A percentile compares a stretch with the other conserved stretches of the same genome.
Conservation (phyloP, 768 basidiomycete species). For the Ramaria sp. region DNA sequence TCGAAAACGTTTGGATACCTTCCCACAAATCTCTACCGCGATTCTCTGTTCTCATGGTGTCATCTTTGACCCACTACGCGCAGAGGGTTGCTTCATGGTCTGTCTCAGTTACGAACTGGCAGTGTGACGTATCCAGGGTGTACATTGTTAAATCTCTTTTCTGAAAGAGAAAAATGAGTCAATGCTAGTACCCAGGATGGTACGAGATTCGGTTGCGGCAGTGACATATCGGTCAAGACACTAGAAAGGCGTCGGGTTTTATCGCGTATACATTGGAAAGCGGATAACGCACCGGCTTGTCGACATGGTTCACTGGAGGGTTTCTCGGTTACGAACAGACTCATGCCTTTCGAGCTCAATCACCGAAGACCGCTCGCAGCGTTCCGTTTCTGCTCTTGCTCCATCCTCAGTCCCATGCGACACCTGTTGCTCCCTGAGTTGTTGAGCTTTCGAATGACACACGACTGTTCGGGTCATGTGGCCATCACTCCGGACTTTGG, state of each 20-base stretch:
- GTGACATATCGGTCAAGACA: not conserved
- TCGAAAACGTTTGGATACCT: not conserved
- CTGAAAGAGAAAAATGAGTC: not conserved
- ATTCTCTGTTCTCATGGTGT: not conserved
- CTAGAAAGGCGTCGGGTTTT: conserved; percentile 7
- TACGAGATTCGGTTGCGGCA: not conserved
- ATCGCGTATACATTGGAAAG: not conserved
- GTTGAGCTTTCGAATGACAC: not conserved
- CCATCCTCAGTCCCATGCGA: not conserved
- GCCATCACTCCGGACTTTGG: not conserved
- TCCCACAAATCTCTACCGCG: not conserved
- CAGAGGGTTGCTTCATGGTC: not conserved
- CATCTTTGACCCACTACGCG: not conserved
- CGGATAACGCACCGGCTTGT: not conserved
- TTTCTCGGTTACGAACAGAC: not conserved
- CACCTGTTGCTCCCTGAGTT: not conserved
- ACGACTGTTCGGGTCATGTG: not conserved
- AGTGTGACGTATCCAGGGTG: not conserved
- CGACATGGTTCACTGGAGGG: not conserved
- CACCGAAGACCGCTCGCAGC: not conserved
- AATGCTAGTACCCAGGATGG: not conserved
- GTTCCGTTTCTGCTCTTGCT: not conserved
- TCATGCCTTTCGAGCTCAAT: not conserved
- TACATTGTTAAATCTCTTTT: not conserved
- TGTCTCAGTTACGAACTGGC: not conserved